phyloP scores from a whole-genome alignment of 148 eudicot species.

The Pharnaceum exiguum region DNA sequence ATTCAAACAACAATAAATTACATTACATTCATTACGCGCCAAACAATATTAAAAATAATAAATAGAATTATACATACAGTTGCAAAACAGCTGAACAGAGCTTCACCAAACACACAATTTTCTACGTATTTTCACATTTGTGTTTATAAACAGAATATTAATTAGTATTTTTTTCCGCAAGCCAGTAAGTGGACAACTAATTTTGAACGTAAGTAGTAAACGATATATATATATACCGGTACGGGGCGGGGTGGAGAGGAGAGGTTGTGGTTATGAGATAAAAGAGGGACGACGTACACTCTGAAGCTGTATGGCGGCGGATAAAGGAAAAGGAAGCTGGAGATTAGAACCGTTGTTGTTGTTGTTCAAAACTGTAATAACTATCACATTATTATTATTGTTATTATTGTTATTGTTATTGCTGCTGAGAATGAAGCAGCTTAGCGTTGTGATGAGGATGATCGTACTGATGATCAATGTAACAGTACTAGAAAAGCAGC shows the following conservation, averaged over 20 bases:
- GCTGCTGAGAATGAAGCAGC: neutral
- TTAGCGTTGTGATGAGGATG: neutral
- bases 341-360: neutral
- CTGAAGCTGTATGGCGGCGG: too few species aligned
- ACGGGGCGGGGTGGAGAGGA: too few species aligned
- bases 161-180: neutral
- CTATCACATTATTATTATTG: neutral
- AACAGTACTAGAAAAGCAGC: neutral
- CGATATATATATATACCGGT: too few species aligned
- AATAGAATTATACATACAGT: neutral
- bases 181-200: neutral
- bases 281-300: too few species aligned
- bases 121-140: too few species aligned
- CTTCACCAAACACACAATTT: neutral
- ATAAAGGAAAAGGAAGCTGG: too few species aligned
- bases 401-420: too few species aligned
- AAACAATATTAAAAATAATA: neutral
- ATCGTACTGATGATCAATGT: constrained; percentile 8
- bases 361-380: neutral
- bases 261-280: too few species aligned
- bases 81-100: neutral
- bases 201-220: too few species aligned
- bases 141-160: neutral
- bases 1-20: neutral
- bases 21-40: neutral